Conservation (phyloP, 305 asterid genomes). For the Fraxinus velutina region DNA sequence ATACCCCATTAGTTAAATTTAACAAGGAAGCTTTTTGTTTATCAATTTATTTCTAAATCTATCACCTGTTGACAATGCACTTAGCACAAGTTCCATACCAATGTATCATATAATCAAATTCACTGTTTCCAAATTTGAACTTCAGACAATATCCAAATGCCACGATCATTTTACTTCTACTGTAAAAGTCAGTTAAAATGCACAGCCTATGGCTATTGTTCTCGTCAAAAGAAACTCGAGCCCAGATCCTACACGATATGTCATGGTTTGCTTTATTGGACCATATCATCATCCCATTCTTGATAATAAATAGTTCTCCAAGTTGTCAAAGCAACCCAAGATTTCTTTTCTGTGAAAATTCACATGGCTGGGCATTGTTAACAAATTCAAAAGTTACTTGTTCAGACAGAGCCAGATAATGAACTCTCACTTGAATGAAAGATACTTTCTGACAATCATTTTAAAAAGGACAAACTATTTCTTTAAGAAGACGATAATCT, state of each 20-base stretch:
- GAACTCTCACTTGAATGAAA: neutral
- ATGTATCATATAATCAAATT: slow-evolving; percentile 7
- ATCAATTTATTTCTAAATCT: neutral
- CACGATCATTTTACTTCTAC: slow-evolving; percentile 5
- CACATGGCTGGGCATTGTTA: slow-evolving; percentile 4
- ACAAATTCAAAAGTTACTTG: slow-evolving; percentile 4
- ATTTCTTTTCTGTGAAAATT: neutral
- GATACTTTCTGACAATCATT: neutral
- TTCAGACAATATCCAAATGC: slow-evolving; percentile 4
- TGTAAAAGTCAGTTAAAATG: neutral
- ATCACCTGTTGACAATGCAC: neutral
- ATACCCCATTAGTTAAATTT: neutral
- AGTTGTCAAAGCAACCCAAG: slow-evolving; percentile 13
- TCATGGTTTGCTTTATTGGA: slow-evolving; percentile 17
- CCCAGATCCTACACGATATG: neutral
- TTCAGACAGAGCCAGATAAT: neutral
- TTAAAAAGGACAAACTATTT: neutral
- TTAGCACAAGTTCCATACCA: neutral
- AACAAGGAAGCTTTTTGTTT: neutral
- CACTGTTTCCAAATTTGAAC: neutral
- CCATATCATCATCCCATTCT: slow-evolving; percentile 8
- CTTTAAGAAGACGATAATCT: neutral
- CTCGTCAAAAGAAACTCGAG: neutral
- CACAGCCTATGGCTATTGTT: neutral
- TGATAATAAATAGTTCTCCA: neutral